Conservation (phyloP, 768 basidiomycete genomes). For the Strobilomyces confusus region DNA sequence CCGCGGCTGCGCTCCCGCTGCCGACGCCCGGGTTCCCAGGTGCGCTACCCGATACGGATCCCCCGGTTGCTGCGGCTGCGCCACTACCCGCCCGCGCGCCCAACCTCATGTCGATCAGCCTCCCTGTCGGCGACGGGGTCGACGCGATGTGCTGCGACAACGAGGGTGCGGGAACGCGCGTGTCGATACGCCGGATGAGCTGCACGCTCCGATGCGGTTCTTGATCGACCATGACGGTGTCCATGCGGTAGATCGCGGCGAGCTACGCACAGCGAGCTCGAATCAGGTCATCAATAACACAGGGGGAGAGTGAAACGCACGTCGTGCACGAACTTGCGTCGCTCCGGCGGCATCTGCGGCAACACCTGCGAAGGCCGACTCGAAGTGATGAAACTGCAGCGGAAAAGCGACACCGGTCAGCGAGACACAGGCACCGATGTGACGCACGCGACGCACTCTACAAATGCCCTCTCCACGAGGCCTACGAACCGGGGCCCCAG, state of each 20-base stretch:
- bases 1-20: too few species aligned
- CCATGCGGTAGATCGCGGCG: slow-evolving; percentile 76
- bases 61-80: not conserved
- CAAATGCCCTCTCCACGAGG: slow-evolving; percentile 77
- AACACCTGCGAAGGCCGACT: slow-evolving; percentile 66
- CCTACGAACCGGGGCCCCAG: slow-evolving; percentile 56
- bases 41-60: not conserved
- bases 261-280: slow-evolving; percentile 40
- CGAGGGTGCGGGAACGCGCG: slow-evolving; percentile 68
- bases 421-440: too few species aligned
- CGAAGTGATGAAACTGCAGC: slow-evolving; percentile 59
- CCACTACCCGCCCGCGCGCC: not conserved
- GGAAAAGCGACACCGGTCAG: not conserved
- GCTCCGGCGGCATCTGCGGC: slow-evolving; percentile 75
- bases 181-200: slow-evolving; percentile 77
- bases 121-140: slow-evolving; percentile 47
- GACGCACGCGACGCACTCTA: slow-evolving; percentile 53
- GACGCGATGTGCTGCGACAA: slow-evolving; percentile 47
- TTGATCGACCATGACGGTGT: slow-evolving; percentile 84
- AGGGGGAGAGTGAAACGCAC: slow-evolving; percentile 36
- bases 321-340: slow-evolving; percentile 80
- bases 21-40: not conserved
- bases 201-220: slow-evolving; percentile 88
- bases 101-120: slow-evolving; percentile 52
- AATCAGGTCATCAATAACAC: not conserved